Conservation (phyloP, 441 rosid genomes). For the Erysimum cheiri region DNA sequence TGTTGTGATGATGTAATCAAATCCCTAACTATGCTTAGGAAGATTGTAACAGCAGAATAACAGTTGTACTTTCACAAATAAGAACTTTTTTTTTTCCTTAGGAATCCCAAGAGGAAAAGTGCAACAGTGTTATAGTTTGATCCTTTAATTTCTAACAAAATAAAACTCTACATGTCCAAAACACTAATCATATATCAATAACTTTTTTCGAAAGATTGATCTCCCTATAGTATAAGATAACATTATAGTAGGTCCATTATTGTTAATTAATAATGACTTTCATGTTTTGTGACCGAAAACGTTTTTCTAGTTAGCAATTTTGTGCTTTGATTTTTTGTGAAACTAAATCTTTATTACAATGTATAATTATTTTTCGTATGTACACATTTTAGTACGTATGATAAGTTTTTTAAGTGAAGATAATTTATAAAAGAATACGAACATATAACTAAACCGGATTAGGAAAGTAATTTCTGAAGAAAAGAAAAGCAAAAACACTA, state of each 20-base stretch:
- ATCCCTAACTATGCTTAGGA: slow-evolving; percentile 33
- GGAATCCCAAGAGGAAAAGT: not conserved
- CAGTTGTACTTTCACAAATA: slow-evolving; percentile 27
- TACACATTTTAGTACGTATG: not conserved
- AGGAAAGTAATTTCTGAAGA: not conserved
- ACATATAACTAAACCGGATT: not conserved
- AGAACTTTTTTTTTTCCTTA: not conserved
- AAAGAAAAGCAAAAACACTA: not conserved
- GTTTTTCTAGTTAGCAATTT: not conserved
- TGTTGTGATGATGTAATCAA: slow-evolving; percentile 36
- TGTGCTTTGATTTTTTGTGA: not conserved
- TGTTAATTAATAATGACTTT: not conserved
- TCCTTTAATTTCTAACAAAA: slow-evolving; percentile 4
- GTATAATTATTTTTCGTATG: not conserved
- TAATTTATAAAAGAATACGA: not conserved
- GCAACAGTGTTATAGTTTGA: not conserved
- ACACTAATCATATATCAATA: not conserved
- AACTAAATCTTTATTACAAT: not conserved
- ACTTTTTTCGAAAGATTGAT: not conserved
- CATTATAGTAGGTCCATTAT: not conserved
- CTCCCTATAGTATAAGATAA: not conserved
- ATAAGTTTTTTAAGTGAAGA: not conserved
- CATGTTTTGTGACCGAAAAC: not conserved
- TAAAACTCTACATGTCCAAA: not conserved
- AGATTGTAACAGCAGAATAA: slow-evolving; percentile 31